Evolutionary conservation across 345 rosid genomes (phyloP).

Genomic region (Kernera saxatilis): DNA sequence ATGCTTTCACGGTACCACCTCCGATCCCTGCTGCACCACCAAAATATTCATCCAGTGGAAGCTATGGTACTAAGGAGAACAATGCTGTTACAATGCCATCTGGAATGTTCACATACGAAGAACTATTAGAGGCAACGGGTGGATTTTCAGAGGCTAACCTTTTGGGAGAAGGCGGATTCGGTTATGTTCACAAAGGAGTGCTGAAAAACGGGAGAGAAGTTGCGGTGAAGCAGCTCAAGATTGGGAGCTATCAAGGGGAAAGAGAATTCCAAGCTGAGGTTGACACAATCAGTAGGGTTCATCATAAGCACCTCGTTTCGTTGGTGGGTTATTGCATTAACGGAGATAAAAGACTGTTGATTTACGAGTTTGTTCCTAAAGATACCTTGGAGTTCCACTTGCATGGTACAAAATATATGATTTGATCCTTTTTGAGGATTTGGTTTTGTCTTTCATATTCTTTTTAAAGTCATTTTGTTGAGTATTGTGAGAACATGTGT

Average conservation of each 20-base stretch:
- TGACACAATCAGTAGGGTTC: slow-evolving; percentile 83
- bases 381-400: slow-evolving; percentile 67
- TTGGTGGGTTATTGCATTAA: slow-evolving; percentile 68
- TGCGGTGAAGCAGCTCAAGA: slow-evolving; percentile 74
- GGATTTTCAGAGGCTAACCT: slow-evolving; percentile 57
- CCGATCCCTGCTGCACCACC: not conserved
- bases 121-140: slow-evolving; percentile 55
- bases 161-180: slow-evolving; percentile 85
- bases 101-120: slow-evolving; percentile 52
- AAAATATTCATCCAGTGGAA: not conserved
- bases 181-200: slow-evolving; percentile 75
- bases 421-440: not conserved
- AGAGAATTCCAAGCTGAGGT: slow-evolving; percentile 86
- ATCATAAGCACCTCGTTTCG: slow-evolving; percentile 81
- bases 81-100: slow-evolving; percentile 2
- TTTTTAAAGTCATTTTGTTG: not conserved
- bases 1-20: slow-evolving; percentile 14
- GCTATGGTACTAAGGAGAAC: slow-evolving; percentile 5
- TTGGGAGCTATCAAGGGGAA: slow-evolving; percentile 70
- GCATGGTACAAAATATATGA: slow-evolving; percentile 38
- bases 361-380: slow-evolving; percentile 72
- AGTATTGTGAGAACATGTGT: slow-evolving; percentile 12
- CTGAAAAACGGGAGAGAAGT: slow-evolving; percentile 63
- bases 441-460: not conserved
- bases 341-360: slow-evolving; percentile 48